These are phyloP conservation scores for Aeschynomene evenia DNA, from an alignment of 306 rosid species.

Conservation along the genomic window DNA sequence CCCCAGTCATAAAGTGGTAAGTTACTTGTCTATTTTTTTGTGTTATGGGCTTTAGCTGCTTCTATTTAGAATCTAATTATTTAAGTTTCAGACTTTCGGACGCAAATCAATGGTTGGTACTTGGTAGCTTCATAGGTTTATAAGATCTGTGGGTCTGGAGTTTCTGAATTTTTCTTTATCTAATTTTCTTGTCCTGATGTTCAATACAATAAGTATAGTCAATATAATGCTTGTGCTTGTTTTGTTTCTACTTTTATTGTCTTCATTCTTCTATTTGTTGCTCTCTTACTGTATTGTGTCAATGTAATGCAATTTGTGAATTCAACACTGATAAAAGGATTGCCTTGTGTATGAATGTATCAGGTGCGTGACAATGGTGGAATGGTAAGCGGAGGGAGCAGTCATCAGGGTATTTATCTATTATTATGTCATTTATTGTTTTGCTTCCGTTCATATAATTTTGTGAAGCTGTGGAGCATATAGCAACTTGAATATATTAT, in stretches of 20 bases:
- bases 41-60: not conserved
- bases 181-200: conserved; percentile 15
- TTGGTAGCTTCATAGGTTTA: conserved; percentile 22
- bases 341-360: conserved; percentile 36
- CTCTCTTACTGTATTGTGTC: not conserved
- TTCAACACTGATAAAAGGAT: conserved; percentile 21
- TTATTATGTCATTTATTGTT: not conserved
- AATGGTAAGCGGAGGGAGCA: conserved; percentile 43
- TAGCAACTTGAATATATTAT: conserved; percentile 12
- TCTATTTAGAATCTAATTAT: not conserved
- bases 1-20: conserved; percentile 43
- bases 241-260: not conserved
- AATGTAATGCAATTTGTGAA: not conserved
- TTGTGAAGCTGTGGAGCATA: not conserved
- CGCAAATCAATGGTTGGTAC: conserved; percentile 7
- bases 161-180: conserved; percentile 1
- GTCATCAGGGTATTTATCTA: conserved; percentile 53
- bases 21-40: conserved; percentile 28
- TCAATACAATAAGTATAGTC: conserved; percentile 2
- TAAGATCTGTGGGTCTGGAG: not conserved
- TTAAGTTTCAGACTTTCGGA: conserved; percentile 13
- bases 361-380: conserved; percentile 45
- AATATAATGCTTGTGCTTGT: conserved; percentile 1
- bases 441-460: not conserved
- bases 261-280: not conserved